Base-by-base conservation (phyloP, 345 rosid genomes). In the Hibiscus mutabilis region DNA sequence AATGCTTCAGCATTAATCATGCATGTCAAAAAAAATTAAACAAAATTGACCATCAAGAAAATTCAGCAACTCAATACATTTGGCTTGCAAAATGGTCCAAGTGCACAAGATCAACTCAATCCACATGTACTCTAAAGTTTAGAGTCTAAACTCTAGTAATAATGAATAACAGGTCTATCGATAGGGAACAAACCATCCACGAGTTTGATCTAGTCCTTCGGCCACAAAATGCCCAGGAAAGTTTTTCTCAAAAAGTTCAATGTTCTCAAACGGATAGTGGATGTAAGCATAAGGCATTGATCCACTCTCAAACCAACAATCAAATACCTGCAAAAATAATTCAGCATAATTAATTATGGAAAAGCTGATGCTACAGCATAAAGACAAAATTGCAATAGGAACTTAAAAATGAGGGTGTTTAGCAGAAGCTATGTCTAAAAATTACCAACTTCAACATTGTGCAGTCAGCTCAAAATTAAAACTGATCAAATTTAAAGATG, bases 301-400 rank as follows among this genome's bases (percentile, higher is more conserved):
- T 29, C 99, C 99, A 77, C 99, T 96, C 79, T 96, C 99, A 80
- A 96, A 96, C 99, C 99, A 96, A 79, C 99, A 96, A 87, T 96
- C 99, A 71, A 92, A 92, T 60, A 96, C 99, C 99, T 95, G 90
- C 77, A 76, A 73, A 74, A 35, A 59, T 55, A 63, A 74, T 63
- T 61, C 66, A 14, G 29, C 35, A 60, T 66, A 22, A 63, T n/a
- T 31, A 62, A 73, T 0, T 37, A 37, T 37, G 21, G 12, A 49
- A 40, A 49, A 31, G 37, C 12, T 16, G 13, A 60, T 24, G 16
- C 14, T 24, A 58, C 33, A 21, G 66, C 15, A 6, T 40, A 59
- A 25, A 24, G 66, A 27, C 59, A 66, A 14, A 57, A 9, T 75
- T 9, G 29, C 52, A 5, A 4, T 27, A 61, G 6, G n/a, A 69